These are phyloP conservation scores for Auriscalpium orientale DNA, from an alignment of 768 basidiomycete genomes.

Conservation along the genomic window DNA sequence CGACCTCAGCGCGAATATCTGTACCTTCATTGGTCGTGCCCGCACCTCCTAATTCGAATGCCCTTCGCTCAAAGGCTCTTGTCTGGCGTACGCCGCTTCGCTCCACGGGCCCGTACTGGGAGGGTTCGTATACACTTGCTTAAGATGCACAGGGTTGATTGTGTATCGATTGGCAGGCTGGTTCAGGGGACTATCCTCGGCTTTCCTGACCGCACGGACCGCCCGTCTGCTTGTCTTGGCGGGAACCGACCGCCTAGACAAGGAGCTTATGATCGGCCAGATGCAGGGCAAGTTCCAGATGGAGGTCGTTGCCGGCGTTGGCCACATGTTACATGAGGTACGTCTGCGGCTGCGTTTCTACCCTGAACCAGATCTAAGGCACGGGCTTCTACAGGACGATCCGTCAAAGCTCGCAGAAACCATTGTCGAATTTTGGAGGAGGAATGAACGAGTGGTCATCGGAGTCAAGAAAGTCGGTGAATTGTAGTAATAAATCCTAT, in stretches of 20 bases:
- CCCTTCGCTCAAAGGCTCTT: conserved; percentile 31
- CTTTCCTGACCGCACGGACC: conserved; percentile 69
- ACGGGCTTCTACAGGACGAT: conserved; percentile 57
- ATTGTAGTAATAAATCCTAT: conserved; percentile 13
- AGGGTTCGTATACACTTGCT: conserved; percentile 42
- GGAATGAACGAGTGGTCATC: conserved; percentile 68
- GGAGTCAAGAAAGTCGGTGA: conserved; percentile 57
- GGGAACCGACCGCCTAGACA: conserved; percentile 88
- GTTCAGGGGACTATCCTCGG: conserved; percentile 78
- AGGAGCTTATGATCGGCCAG: conserved; percentile 86
- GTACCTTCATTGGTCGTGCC: conserved; percentile 72
- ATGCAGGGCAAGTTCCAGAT: conserved; percentile 89
- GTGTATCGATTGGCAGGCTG: conserved; percentile 49
- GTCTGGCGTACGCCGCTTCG: conserved; percentile 82
- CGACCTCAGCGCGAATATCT: conserved; percentile 78
- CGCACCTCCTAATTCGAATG: conserved; percentile 23
- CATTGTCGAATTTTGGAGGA: conserved; percentile 82
- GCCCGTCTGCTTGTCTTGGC: conserved; percentile 88
- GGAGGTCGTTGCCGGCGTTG: conserved; percentile 77
- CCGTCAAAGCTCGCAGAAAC: conserved; percentile 74
- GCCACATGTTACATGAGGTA: conserved; percentile 94
- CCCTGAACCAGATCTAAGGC: background rate
- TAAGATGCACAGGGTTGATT: background rate
- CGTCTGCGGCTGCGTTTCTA: conserved; percentile 14
- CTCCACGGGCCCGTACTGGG: conserved; percentile 86